Evolutionary conservation across 2,329 filamentous ascomycete species (phyloP), one percentile per base, ranked within the genome.

Genomic region (Calonectria pseudoturangicola): DNA sequence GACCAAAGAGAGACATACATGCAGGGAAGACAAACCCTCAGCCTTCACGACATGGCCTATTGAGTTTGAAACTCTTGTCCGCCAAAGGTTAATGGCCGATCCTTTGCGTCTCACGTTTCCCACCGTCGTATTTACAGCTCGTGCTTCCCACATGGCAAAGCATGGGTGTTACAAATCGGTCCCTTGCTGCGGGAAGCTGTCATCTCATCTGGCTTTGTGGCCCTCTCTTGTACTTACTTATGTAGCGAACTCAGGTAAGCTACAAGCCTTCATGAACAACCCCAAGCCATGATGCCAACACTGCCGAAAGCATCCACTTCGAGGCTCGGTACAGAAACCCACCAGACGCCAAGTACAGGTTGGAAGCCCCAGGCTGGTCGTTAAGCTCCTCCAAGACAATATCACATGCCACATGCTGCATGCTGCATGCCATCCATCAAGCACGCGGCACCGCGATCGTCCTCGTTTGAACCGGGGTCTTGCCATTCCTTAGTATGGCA

Each of bases 71-170:
- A 30, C 60, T 58, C 48, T 69, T 27, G 25, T 56, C 48, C 30
- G n/a, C 47, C 48, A 47, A 58, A 51, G 41, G 28, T 30, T 30
- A 36, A 60, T 66, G 43, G 54, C 43, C 74, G 43, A 70, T 72
- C 54, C 39, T 65, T 56, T 62, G 67, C 60, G 48, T 30, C 33
- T 36, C 68, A 76, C 56, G 70, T 58, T 65, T 67, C 70, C 70
- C 72, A 60, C 71, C 48, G 70, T 73, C 66, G 72, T 73, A 74
- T 70, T 60, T 68, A 51, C 66, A 70, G 71, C 60, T 47, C 71
- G 58, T 77, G 72, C 68, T 76, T 78, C 68, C 77, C 76, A 79
- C 77, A 78, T 79, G 77, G 77, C 77, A 73, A 73, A 15, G 48
- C 70, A 72, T 68, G 73, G 71, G 51, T 71, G 58, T 43, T 43